Evolutionary conservation across 257 asterid species (phyloP).

Genomic region (Solanum paucissectum): DNA sequence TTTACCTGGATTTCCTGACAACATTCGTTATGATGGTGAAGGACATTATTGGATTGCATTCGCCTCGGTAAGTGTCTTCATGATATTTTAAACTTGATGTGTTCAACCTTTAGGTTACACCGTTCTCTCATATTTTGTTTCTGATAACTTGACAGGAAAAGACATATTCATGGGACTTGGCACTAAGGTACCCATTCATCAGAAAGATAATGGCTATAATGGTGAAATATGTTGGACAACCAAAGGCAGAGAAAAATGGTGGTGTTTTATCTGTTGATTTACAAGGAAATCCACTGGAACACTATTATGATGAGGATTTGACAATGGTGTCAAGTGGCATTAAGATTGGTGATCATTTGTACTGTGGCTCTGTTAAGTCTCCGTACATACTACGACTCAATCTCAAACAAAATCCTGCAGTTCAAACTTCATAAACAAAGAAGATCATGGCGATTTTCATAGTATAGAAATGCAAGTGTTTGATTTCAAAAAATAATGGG

Average conservation of each 20-base stretch:
- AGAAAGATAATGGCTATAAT: conserved; percentile 41
- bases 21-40: conserved; percentile 73
- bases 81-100: background rate
- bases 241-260: conserved; percentile 27
- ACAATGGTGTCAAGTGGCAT: conserved; percentile 22
- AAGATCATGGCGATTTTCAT: background rate
- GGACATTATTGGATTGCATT: conserved; percentile 77
- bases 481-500: background rate
- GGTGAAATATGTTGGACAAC: conserved; percentile 19
- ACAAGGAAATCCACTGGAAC: conserved; percentile 59
- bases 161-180: conserved; percentile 9
- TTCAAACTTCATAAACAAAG: conserved; percentile 7
- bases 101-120: background rate
- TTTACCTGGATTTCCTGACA: conserved; percentile 83
- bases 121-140: background rate
- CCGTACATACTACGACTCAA: conserved; percentile 56
- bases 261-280: conserved; percentile 58
- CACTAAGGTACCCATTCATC: conserved; percentile 33
- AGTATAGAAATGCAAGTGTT: background rate
- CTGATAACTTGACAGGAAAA: conserved; percentile 27
- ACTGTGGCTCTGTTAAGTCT: conserved; percentile 33
- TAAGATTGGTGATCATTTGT: conserved; percentile 55
- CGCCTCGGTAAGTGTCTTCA: conserved; percentile 15
- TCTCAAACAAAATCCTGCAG: conserved; percentile 38
- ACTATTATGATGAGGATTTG: conserved; percentile 28